Evolutionary conservation across 768 basidiomycete species (phyloP), one percentile per base, ranked within the genome.

Genomic region (Floccularia luteovirens): DNA sequence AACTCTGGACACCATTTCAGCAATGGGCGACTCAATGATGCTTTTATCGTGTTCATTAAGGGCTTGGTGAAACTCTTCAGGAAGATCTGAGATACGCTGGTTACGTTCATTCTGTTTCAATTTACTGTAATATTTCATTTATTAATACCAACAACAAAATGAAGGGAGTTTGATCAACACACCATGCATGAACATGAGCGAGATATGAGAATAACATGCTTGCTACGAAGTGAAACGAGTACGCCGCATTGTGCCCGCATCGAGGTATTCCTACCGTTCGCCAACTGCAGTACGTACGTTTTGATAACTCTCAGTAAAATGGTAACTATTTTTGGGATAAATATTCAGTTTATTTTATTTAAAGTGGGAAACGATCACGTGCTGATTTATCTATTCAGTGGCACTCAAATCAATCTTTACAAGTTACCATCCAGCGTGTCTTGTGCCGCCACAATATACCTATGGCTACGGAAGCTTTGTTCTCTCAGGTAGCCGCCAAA

Each of bases 381-480:
- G n/a, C n/a, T n/a, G n/a, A n/a, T n/a, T n/a, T n/a, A n/a, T n/a
- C n/a, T n/a, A n/a, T n/a, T n/a, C n/a, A n/a, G n/a, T n/a, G n/a
- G n/a, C n/a, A n/a, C n/a, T n/a, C n/a, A n/a, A n/a, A n/a, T n/a
- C n/a, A n/a, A n/a, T n/a, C n/a, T n/a, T n/a, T n/a, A n/a, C n/a
- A n/a, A n/a, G n/a, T n/a, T n/a, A n/a, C n/a, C n/a, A n/a, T n/a
- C n/a, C n/a, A n/a, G n/a, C n/a, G n/a, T n/a, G n/a, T n/a, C n/a
- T n/a, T n/a, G n/a, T n/a, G n/a, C n/a, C n/a, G n/a, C n/a, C n/a
- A n/a, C n/a, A n/a, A n/a, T 28, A 28, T 42, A 13, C 8, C 17
- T 10, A 80, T 78, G 79, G 70, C 74, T 13, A 77, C 77, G 3
- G 68, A 74, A 42, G 79, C 79, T 19, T 61, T 82, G n/a, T 71